phyloP scores from a whole-genome alignment of 2,329 filamentous ascomycete species.

The Balansia obtecta region DNA sequence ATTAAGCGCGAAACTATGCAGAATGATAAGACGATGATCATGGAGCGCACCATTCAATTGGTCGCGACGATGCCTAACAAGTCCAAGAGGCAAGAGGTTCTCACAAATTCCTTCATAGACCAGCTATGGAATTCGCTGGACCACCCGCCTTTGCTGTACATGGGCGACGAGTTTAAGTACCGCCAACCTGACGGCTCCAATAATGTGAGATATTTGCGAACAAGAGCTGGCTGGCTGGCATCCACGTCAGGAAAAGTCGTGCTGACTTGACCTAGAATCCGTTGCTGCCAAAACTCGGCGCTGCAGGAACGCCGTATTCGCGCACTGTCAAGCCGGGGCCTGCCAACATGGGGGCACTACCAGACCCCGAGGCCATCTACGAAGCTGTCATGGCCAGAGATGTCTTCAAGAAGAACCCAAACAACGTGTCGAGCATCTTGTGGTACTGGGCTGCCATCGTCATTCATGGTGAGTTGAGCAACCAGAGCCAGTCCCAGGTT shows the following conservation, averaged over 20 bases:
- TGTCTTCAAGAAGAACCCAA: constrained; percentile 47
- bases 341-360: constrained; percentile 49
- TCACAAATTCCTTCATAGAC: constrained; percentile 57
- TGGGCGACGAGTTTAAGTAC: constrained; percentile 51
- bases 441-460: constrained; percentile 65
- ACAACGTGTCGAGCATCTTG: constrained; percentile 58
- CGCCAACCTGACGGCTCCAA: constrained; percentile 57
- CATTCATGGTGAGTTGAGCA: constrained; percentile 44
- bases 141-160: constrained; percentile 56
- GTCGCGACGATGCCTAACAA: constrained; percentile 50
- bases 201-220: constrained; percentile 33
- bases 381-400: constrained; percentile 45
- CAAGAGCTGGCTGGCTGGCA: neutral
- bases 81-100: constrained; percentile 46
- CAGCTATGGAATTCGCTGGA: constrained; percentile 60
- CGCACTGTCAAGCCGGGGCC: constrained; percentile 48
- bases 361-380: constrained; percentile 52
- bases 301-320: constrained; percentile 54
- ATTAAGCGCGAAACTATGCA: constrained; percentile 48
- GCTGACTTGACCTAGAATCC: constrained; percentile 37
- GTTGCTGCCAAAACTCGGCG: constrained; percentile 51
- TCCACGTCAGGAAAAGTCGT: too few species aligned
- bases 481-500: neutral
- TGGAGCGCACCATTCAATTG: constrained; percentile 61
- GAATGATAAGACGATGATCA: constrained; percentile 68